Conservation (phyloP, 768 basidiomycete genomes). For the Tricholomella constricta region DNA sequence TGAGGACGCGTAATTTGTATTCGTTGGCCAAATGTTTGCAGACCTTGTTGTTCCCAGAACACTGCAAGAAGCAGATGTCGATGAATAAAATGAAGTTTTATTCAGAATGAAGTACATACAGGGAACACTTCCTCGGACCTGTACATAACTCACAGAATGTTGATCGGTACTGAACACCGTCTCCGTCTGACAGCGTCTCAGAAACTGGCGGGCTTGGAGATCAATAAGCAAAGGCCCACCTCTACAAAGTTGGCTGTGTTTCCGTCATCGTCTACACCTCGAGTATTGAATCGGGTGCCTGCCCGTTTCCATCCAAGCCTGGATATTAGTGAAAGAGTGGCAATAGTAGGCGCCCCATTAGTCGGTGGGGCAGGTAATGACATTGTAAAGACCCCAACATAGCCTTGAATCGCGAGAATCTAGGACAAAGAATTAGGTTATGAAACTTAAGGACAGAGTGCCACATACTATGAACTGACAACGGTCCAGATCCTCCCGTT, state of each 20-base stretch:
- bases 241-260: slow-evolving; percentile 97
- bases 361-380: slow-evolving; percentile 75
- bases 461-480: slow-evolving; percentile 81
- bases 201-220: slow-evolving; percentile 10
- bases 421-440: slow-evolving; percentile 31
- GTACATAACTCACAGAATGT: slow-evolving; percentile 88
- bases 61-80: slow-evolving; percentile 47
- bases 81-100: slow-evolving; percentile 15
- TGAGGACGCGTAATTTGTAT: slow-evolving; percentile 96
- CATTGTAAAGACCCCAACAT: slow-evolving; percentile 81
- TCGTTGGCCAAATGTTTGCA: slow-evolving; percentile 91
- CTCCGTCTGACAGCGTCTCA: slow-evolving; percentile 66
- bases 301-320: slow-evolving; percentile 93
- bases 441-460: slow-evolving; percentile 7
- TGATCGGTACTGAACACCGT: slow-evolving; percentile 85
- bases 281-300: slow-evolving; percentile 95
- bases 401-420: slow-evolving; percentile 94
- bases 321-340: slow-evolving; percentile 80
- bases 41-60: slow-evolving; percentile 98
- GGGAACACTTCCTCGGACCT: slow-evolving; percentile 94
- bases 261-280: slow-evolving; percentile 95
- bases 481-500: slow-evolving; percentile 74
- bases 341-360: slow-evolving; percentile 69
- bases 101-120: slow-evolving; percentile 53
- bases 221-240: slow-evolving; percentile 42